phyloP scores from a whole-genome alignment of 2,329 filamentous ascomycete genomes.

The Penicillium thymicola region DNA sequence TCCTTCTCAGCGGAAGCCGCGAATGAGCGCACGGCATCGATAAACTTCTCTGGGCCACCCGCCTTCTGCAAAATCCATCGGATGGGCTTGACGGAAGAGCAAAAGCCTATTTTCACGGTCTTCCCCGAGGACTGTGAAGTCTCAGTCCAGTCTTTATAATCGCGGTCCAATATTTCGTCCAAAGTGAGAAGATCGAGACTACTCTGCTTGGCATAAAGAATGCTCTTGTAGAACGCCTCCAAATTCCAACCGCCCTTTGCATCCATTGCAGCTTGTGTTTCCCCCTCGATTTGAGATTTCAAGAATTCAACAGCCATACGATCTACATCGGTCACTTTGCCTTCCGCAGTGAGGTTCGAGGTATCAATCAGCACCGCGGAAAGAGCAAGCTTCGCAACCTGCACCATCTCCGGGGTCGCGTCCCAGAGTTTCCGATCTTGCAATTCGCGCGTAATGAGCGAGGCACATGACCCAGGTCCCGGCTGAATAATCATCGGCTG shows the following conservation, averaged over 20 bases:
- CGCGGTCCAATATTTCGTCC: slow-evolving; percentile 57
- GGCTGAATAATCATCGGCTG: slow-evolving; percentile 54
- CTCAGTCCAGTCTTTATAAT: slow-evolving; percentile 63
- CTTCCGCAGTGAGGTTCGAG: slow-evolving; percentile 42
- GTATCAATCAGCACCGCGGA: slow-evolving; percentile 47
- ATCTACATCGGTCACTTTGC: slow-evolving; percentile 49
- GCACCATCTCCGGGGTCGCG: slow-evolving; percentile 23
- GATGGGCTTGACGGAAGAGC: slow-evolving; percentile 56
- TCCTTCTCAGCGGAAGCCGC: slow-evolving; percentile 42
- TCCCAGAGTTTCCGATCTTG: slow-evolving; percentile 46
- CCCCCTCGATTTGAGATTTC: slow-evolving; percentile 47
- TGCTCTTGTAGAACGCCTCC: slow-evolving; percentile 49
- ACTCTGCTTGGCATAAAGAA: slow-evolving; percentile 55
- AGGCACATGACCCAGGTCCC: slow-evolving; percentile 57
- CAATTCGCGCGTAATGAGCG: slow-evolving; percentile 52
- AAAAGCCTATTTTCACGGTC: slow-evolving; percentile 53
- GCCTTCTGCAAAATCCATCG: slow-evolving; percentile 54
- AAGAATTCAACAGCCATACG: slow-evolving; percentile 51
- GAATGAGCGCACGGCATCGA: slow-evolving; percentile 45
- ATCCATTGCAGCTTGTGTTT: not conserved
- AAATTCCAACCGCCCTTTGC: slow-evolving; percentile 43
- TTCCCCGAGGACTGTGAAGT: slow-evolving; percentile 26
- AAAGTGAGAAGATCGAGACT: slow-evolving; percentile 52
- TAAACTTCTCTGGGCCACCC: slow-evolving; percentile 32
- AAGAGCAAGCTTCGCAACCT: slow-evolving; percentile 40